Percentiles rank a stretch among this genome's conserved stretches.
Evolutionary conservation across 371 early-diverging fungal species (phyloP).

Genomic region (Saksenaea oblongispora): DNA sequence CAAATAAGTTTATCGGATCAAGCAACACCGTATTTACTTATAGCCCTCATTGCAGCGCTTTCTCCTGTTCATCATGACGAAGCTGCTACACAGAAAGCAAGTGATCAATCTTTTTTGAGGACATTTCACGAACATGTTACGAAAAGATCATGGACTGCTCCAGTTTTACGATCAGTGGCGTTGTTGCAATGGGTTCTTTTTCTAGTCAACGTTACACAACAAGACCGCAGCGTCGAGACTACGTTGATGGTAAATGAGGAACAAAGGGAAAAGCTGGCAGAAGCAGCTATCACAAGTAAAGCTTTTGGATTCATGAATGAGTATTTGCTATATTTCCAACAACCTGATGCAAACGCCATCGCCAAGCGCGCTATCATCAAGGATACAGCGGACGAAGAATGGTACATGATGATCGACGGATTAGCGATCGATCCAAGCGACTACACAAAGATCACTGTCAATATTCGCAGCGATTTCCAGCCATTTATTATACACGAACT

Average conservation of each 20-base stretch:
- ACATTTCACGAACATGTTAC: slow-evolving; percentile 30
- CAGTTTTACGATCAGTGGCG: slow-evolving; percentile 53
- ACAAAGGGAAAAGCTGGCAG: slow-evolving; percentile 53
- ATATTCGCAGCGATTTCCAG: slow-evolving; percentile 32
- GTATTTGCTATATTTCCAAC: slow-evolving; percentile 30
- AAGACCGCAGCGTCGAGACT: slow-evolving; percentile 42
- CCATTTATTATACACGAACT: slow-evolving; percentile 45
- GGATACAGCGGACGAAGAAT: slow-evolving; percentile 1
- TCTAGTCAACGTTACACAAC: slow-evolving; percentile 45
- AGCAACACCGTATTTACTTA: slow-evolving; percentile 56
- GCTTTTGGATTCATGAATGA: slow-evolving; percentile 59
- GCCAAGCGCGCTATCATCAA: neutral
- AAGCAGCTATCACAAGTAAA: slow-evolving; percentile 50
- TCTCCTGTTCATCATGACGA: slow-evolving; percentile 26
- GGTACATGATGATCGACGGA: slow-evolving; percentile 26
- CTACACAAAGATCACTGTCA: slow-evolving; percentile 20
- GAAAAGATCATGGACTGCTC: slow-evolving; percentile 32
- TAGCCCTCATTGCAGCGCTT: slow-evolving; percentile 59
- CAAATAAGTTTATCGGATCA: slow-evolving; percentile 53
- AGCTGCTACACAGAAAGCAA: slow-evolving; percentile 17
- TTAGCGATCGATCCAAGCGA: slow-evolving; percentile 25
- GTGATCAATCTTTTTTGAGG: slow-evolving; percentile 16
- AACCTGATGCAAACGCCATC: slow-evolving; percentile 6
- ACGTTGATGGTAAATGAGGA: slow-evolving; percentile 55
- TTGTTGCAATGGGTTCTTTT: slow-evolving; percentile 64